Evolutionary conservation across 1,284 basidiomycete genomes (phyloP).

Genomic region (Anthracocystis walkeri): DNA sequence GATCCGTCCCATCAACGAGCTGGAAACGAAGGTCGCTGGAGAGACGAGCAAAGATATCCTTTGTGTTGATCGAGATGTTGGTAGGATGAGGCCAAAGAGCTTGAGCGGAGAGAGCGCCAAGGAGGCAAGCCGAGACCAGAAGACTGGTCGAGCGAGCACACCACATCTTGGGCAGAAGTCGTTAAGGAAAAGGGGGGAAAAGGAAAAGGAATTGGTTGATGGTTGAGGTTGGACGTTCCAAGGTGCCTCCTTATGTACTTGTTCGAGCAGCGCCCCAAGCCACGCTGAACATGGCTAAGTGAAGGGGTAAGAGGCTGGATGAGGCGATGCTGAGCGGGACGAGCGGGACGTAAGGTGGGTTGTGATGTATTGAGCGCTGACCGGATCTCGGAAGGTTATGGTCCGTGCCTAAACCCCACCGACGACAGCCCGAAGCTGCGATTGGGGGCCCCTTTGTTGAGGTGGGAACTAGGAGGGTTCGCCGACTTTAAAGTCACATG

Average conservation of each 20-base stretch:
- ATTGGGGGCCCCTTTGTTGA: too few species aligned
- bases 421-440: too few species aligned
- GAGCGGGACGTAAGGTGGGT: not conserved
- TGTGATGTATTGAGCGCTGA: not conserved
- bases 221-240: not conserved
- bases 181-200: not conserved
- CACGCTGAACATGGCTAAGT: not conserved
- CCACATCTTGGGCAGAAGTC: conserved; percentile 17
- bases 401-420: too few species aligned
- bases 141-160: conserved; percentile 10
- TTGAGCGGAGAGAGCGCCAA: conserved; percentile 16
- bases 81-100: conserved; percentile 71
- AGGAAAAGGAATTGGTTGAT: not conserved
- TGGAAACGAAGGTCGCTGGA: conserved; percentile 72
- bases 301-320: not conserved
- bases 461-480: not conserved
- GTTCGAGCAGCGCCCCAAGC: not conserved
- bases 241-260: not conserved
- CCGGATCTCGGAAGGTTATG: conserved; percentile 1
- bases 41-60: conserved; percentile 72
- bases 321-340: not conserved
- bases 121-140: conserved; percentile 21
- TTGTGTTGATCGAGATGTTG: conserved; percentile 73
- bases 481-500: not conserved
- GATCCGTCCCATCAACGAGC: conserved; percentile 66